These are phyloP conservation scores for grape (Vitis vinifera) DNA, from an alignment of 164 flowering plant genomes.

Conservation along the genomic window ASM3070453v1 NC_081806.1:2000501-2001000, in stretches of 20 bases:
- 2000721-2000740: no score
- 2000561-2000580: background rate
- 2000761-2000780: conserved; percentile 90
- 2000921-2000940: background rate
- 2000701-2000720: background rate
- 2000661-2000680: background rate
- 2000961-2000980: background rate
- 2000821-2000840: conserved; percentile 65
- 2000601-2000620: background rate
- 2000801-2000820: conserved; percentile 91
- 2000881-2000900: conserved; percentile 35
- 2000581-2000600: background rate
- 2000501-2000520: background rate
- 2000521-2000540: background rate
- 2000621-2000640: background rate
- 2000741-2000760: no score
- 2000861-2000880: conserved; percentile 77
- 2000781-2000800: conserved; percentile 81
- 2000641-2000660: background rate
- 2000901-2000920: background rate
- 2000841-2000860: conserved; percentile 93
- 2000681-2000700: background rate
- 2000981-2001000: background rate
- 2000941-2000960: background rate
- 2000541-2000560: background rate